These are phyloP conservation scores for Cyclaneusma minus DNA, from an alignment of 2,329 filamentous ascomycete genomes.

Conservation along the genomic window DNA sequence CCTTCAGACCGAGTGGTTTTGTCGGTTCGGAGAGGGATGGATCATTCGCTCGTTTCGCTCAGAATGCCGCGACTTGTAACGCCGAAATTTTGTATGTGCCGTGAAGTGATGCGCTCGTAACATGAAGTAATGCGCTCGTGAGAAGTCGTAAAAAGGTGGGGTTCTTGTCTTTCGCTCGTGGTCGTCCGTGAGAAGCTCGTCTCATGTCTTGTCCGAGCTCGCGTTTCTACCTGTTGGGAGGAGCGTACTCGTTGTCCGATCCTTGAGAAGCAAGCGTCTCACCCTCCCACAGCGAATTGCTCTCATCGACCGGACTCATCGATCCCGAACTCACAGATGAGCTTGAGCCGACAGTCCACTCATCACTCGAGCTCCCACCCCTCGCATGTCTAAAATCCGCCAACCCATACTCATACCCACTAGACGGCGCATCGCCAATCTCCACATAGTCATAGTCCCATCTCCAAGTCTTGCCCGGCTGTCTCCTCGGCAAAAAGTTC, in stretches of 20 bases:
- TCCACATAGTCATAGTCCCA: slow-evolving; percentile 97
- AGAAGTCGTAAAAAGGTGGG: too few species aligned
- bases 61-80: too few species aligned
- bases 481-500: slow-evolving; percentile 67
- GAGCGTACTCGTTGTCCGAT: slow-evolving; percentile 25
- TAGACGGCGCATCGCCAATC: slow-evolving; percentile 51
- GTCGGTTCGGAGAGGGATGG: too few species aligned
- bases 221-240: slow-evolving; percentile 5
- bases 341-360: slow-evolving; percentile 80
- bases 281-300: slow-evolving; percentile 37
- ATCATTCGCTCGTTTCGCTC: too few species aligned
- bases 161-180: too few species aligned
- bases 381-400: slow-evolving; percentile 14
- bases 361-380: slow-evolving; percentile 50
- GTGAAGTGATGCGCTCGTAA: not conserved
- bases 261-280: slow-evolving; percentile 31
- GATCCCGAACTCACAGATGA: slow-evolving; percentile 29
- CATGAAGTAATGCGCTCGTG: not conserved
- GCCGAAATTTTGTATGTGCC: not conserved
- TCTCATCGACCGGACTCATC: slow-evolving; percentile 32
- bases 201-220: too few species aligned
- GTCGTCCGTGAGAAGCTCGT: too few species aligned
- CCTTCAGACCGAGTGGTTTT: too few species aligned
- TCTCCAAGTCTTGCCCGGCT: slow-evolving; percentile 70
- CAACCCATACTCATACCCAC: slow-evolving; percentile 33